Conservation (phyloP, 1,139 yeast genomes). For the Protomyces lactucae-debilis region DNA sequence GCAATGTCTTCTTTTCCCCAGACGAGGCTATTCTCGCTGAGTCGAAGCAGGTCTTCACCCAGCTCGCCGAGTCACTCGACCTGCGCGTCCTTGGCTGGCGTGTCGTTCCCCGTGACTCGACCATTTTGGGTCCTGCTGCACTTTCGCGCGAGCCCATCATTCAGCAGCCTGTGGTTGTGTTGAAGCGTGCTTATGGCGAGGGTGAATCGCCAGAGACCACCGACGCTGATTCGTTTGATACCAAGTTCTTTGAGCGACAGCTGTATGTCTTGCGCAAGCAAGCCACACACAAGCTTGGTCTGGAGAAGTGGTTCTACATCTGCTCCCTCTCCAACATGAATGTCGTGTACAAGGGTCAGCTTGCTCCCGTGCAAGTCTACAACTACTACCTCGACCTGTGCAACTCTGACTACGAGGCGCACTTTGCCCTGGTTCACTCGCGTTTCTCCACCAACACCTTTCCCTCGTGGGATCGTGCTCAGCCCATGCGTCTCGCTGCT, state of each 20-base stretch:
- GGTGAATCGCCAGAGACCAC: slow-evolving; percentile 38
- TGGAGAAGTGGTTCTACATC: slow-evolving; percentile 95
- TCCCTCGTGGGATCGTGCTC: slow-evolving; percentile 99
- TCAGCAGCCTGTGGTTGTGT: slow-evolving; percentile 80
- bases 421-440: slow-evolving; percentile 93
- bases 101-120: slow-evolving; percentile 88
- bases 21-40: slow-evolving; percentile 61
- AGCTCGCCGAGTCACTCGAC: slow-evolving; percentile 69
- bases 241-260: slow-evolving; percentile 71
- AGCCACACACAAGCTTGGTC: slow-evolving; percentile 82
- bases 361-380: slow-evolving; percentile 94
- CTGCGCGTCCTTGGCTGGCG: slow-evolving; percentile 91
- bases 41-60: slow-evolving; percentile 71
- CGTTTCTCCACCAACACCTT: slow-evolving; percentile 97
- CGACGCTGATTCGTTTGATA: slow-evolving; percentile 50
- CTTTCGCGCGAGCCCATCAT: slow-evolving; percentile 86
- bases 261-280: slow-evolving; percentile 83
- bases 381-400: slow-evolving; percentile 88
- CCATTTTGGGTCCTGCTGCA: slow-evolving; percentile 92
- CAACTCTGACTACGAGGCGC: slow-evolving; percentile 89
- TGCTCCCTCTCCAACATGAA: slow-evolving; percentile 85
- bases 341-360: slow-evolving; percentile 95
- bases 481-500: slow-evolving; percentile 95
- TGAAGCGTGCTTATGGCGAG: slow-evolving; percentile 48
- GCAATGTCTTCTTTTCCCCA: slow-evolving; percentile 86